Base-by-base conservation (phyloP, 352 stramenopile genomes). In the Pythium coloratum region DNA sequence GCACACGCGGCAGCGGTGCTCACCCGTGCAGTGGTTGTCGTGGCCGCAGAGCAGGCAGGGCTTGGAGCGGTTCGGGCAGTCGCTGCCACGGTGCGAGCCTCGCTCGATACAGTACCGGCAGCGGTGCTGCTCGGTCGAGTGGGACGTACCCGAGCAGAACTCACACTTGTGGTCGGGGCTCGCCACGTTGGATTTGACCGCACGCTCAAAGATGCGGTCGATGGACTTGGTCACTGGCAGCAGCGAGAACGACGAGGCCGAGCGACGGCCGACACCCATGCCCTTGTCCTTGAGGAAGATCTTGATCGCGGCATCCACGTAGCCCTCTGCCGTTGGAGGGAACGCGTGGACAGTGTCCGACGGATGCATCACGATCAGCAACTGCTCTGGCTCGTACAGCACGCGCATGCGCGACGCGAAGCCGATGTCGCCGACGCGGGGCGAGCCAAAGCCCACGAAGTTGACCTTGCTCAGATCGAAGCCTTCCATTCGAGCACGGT, bases 321-420 rank as follows among this genome's bases (percentile, higher is more conserved):
- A 95, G 20, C 87, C 87, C 62, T 95, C 87, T 24, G 85, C 81
- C 1, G 82, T 94, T 10, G 87, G 84, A 47, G 87, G 87, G 66
- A 93, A 95, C 18, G 87, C 87, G 59, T 95, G 87, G 16, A 95
- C 86, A 2, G 77, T 81, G 62, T 95, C 87, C 1, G 83, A 89
- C 13, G 87, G 85, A 49, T 95, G 84, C 87, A 95, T 95, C 8
- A 95, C 80, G 59, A 93, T 91, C 14, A 95, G 58, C 13, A 94
- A 61, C 53, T 95, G 87, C 59, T 94, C 80, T 5, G 83, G 77
- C 24, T 92, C 79, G 59, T 92, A 95, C 8, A 95, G 75, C 47
- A 93, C 62, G 18, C 82, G 77, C 47, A 95, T 66, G 2, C 85
- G 79, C 42, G 87, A 80, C 1, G 87, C 87, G 73, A 95, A 92